Percentiles rank a stretch among this genome's conserved stretches.
phyloP scores from a whole-genome alignment of 306 rosid species.

The Geum urbanum region DNA sequence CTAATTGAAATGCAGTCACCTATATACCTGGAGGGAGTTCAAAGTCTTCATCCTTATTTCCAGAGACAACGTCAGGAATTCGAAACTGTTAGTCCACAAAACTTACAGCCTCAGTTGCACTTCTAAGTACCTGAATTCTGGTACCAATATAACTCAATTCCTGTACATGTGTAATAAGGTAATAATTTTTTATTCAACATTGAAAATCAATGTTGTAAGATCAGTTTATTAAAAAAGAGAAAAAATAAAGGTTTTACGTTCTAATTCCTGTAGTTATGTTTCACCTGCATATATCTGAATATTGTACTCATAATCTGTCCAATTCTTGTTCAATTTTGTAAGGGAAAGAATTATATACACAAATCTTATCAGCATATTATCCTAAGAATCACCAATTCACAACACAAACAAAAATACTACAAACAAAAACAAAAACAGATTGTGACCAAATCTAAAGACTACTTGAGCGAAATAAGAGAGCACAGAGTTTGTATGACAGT shows the following conservation, averaged over 20 bases:
- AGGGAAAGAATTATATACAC: too few relatives aligned
- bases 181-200: neutral
- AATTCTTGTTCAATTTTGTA: too few relatives aligned
- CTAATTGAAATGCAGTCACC: slow-evolving; percentile 92
- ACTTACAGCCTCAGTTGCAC: slow-evolving; percentile 4
- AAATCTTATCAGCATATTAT: too few relatives aligned
- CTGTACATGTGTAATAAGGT: neutral
- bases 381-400: too few relatives aligned
- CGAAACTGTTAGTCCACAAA: slow-evolving; percentile 2
- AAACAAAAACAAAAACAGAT: too few relatives aligned
- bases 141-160: neutral
- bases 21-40: slow-evolving; percentile 67
- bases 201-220: neutral
- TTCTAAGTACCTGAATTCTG: slow-evolving; percentile 1
- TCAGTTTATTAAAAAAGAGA: neutral
- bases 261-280: too few relatives aligned
- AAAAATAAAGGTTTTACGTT: neutral
- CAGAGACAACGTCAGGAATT: slow-evolving; percentile 41
- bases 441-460: too few relatives aligned
- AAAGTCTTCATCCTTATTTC: slow-evolving; percentile 68
- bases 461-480: neutral
- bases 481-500: slow-evolving; percentile 12
- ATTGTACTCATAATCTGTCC: too few relatives aligned
- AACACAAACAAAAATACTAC: too few relatives aligned
- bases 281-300: too few relatives aligned